These are phyloP conservation scores for Phascolomyces articulosus DNA, from an alignment of 371 early-diverging fungal genomes.

Conservation along the genomic window DNA sequence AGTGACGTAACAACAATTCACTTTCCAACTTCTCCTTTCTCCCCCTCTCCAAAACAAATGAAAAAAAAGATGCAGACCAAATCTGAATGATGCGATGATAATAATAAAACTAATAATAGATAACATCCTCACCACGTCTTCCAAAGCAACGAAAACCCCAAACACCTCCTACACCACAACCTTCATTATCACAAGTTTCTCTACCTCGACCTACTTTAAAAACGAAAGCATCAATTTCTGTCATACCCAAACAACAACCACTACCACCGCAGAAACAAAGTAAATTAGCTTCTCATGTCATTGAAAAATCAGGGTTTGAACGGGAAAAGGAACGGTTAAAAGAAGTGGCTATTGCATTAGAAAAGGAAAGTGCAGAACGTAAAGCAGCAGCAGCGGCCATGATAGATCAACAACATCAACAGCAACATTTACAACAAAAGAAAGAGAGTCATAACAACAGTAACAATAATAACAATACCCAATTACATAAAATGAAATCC, in stretches of 20 bases:
- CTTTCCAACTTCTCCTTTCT: neutral
- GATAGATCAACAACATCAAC: neutral
- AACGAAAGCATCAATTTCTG: neutral
- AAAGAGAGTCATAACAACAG: no score
- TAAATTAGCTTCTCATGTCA: neutral
- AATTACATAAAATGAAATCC: conserved; percentile 17
- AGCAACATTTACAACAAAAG: neutral
- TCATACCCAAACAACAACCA: neutral
- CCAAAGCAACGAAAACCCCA: neutral
- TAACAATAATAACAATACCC: conserved; percentile 16
- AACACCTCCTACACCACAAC: neutral
- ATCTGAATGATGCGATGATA: neutral
- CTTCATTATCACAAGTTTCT: neutral
- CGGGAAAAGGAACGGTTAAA: conserved; percentile 31
- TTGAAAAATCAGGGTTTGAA: conserved; percentile 2
- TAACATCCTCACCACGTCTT: neutral
- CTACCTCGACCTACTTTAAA: neutral
- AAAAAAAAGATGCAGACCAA: neutral
- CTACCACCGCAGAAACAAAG: neutral
- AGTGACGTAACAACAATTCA: neutral
- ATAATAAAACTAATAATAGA: neutral
- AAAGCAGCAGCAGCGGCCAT: neutral
- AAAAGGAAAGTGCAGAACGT: conserved; percentile 16
- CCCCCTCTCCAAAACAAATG: no score
- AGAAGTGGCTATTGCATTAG: neutral